Base-by-base conservation (phyloP, 2,329 filamentous ascomycete species). In the Cryphonectria carpinicola region DNA sequence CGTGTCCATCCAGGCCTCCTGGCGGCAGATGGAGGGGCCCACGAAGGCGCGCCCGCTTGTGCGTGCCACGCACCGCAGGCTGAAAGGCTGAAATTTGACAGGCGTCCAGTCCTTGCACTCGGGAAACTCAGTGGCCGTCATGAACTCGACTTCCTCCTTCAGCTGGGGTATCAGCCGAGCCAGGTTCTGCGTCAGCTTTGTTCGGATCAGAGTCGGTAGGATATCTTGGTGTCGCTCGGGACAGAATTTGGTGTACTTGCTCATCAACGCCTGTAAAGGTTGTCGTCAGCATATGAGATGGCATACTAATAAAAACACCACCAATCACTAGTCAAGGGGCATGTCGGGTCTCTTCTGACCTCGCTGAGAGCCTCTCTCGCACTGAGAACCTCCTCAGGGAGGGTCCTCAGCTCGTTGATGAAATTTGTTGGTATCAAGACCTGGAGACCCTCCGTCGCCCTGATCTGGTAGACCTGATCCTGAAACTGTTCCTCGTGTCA, bases 31-130 rank as follows among this genome's bases (percentile, higher is more conserved):
- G 19, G 80, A 77, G 2, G 82, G 74, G 1, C 87, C 87, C 8
- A 88, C 83, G 72, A 89, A 88, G 5, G 85, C 82, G 28, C 84
- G 81, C 1, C 87, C 86, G 37, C 85, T 87, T 32, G 89, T 75
- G 1, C 86, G 84, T 8, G 87, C 84, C 14, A 90, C 80, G 4
- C 84, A 81, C 32, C 85, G 81, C 2, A 89, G 80, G 60, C 86
- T 79, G 70, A 88, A 84, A 0, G 84, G 82, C 52, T 87, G 85
- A 74, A 88, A 82, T 73, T 83, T 84, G 66, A 88, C 82, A 0
- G 85, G 76, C 1, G 84, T 87, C 87, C 87, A 89, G 72, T 88
- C 86, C 68, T 83, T 78, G 73, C 84, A 87, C 22, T 80, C 77
- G 6, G 85, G 84, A 56, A 87, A 85, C 75, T 86, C 85, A 1